phyloP scores from a whole-genome alignment of 2,329 filamentous ascomycete species.

The Gliomastix tumulicola region DNA sequence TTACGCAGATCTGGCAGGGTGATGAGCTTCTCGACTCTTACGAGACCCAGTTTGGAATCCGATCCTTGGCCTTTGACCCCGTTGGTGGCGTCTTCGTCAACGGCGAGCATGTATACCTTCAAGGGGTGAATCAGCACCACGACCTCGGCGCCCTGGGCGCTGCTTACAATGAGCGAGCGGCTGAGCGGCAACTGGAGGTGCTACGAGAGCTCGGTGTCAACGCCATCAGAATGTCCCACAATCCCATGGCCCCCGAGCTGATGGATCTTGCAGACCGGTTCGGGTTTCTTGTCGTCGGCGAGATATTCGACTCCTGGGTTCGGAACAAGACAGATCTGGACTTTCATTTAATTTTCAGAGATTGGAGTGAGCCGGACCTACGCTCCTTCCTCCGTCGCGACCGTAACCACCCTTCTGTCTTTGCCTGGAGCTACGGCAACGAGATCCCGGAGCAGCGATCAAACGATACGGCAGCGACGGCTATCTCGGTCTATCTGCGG shows the following conservation, averaged over 20 bases:
- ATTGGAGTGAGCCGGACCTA: conserved; percentile 46
- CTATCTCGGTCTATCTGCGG: conserved; percentile 17
- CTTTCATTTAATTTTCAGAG: conserved; percentile 41
- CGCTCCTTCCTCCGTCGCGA: conserved; percentile 43
- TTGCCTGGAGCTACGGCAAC: conserved; percentile 46
- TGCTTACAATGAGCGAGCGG: conserved; percentile 40
- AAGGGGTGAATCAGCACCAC: conserved; percentile 42
- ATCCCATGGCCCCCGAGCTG: conserved; percentile 41
- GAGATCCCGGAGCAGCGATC: conserved; percentile 41
- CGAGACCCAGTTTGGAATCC: conserved; percentile 42
- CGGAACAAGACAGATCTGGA: conserved; percentile 35
- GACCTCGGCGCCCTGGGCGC: conserved; percentile 41
- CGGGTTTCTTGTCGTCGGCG: conserved; percentile 43
- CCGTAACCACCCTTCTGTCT: conserved; percentile 46
- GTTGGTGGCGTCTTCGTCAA: conserved; percentile 36
- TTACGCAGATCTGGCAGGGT: conserved; percentile 27
- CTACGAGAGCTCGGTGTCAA: conserved; percentile 42
- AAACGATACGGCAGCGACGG: conserved; percentile 14
- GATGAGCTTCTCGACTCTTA: conserved; percentile 31
- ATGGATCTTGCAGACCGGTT: conserved; percentile 40
- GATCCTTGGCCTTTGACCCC: conserved; percentile 28
- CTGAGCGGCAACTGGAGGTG: conserved; percentile 38
- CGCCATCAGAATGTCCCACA: conserved; percentile 43
- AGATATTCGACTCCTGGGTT: conserved; percentile 45
- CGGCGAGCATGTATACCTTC: conserved; percentile 31